Evolutionary conservation across 495 filamentous ascomycete species (phyloP), one percentile per base, ranked within the genome.

Genomic region (Pseudotulostoma volvatum): DNA sequence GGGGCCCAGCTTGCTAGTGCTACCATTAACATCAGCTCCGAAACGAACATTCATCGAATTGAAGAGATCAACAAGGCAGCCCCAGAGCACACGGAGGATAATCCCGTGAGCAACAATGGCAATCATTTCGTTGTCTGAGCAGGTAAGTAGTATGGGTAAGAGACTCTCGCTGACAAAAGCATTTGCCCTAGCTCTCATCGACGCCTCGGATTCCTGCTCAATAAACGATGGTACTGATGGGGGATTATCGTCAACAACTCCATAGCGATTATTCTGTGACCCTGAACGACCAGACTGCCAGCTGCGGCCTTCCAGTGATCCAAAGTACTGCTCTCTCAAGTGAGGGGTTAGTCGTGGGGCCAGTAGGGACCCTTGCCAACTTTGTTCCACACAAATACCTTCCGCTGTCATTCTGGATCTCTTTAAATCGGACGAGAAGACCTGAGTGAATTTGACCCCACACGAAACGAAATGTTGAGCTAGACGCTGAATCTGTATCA

Each of bases 101-200:
- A 88, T 74, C 30, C 85, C 85, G 51, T 93, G 85, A 9, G 83
- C 75, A 11, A 88, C 80, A 17, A 88, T 57, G 15, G 73, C 77
- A 8, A 88, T 53, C 1, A 60, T 49, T n/a, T 52, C 18, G n/a
- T n/a, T n/a, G 4, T 48, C 42, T 3, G 37, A 37, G 8, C 44
- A 40, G 15, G 49, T 28, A 1, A 52, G 44, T 9, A 85, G 25
- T 15, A 79, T 39, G 15, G 77, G 78, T 3, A 67, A 43, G 0
- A 90, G 59, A 44, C 77, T 60, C 1, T 53, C 49, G 30, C 74
- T 57, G 11, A 93, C 53, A 47, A 93, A 93, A 0, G 39, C 49
- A 33, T 76, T 66, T 2, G 68, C 64, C 23, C 85, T 67, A 19
- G 45, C 40, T 8, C 54, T 59, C 80, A 92, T 84, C 4, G 76